Conservation (phyloP, 371 early-diverging fungal species). For the Chytridiales sp. region DNA sequence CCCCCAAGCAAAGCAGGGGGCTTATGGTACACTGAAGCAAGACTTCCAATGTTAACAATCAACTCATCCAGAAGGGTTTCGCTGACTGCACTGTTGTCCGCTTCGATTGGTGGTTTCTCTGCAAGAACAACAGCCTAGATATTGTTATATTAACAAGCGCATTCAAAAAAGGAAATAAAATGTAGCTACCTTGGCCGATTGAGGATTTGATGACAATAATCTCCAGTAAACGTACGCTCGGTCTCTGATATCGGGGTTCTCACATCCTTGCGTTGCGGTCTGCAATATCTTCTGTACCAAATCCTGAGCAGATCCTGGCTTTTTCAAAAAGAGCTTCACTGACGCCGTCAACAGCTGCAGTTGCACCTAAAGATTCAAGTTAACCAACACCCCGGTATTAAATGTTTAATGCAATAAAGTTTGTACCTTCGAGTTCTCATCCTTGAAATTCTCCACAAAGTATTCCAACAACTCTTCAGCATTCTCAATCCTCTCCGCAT, state of each 20-base stretch:
- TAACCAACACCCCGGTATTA: conserved; percentile 2
- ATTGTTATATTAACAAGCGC: not conserved
- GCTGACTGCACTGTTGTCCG: conserved; percentile 77
- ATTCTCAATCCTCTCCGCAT: conserved; percentile 88
- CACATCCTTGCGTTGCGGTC: conserved; percentile 87
- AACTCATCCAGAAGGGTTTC: conserved; percentile 83
- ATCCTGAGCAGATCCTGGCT: conserved; percentile 84
- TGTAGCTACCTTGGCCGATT: conserved; percentile 45
- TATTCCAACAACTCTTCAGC: conserved; percentile 76
- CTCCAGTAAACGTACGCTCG: conserved; percentile 98
- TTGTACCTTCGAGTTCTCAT: conserved; percentile 57
- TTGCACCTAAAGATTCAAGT: conserved; percentile 66
- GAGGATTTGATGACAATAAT: conserved; percentile 86
- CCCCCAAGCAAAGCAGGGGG: conserved; percentile 61
- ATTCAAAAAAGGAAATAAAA: too few species aligned
- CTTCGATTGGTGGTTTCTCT: conserved; percentile 90
- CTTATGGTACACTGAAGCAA: conserved; percentile 93
- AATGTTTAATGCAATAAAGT: conserved; percentile 7
- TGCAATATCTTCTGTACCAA: conserved; percentile 88
- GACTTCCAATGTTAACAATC: conserved; percentile 77
- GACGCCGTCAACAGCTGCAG: conserved; percentile 89
- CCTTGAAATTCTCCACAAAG: conserved; percentile 74
- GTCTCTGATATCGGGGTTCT: conserved; percentile 96
- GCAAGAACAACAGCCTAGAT: conserved; percentile 59
- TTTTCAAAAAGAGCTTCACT: conserved; percentile 91